These are phyloP conservation scores for Ramalina peruviana DNA, from an alignment of 495 filamentous ascomycete species.

Conservation along the genomic window DNA sequence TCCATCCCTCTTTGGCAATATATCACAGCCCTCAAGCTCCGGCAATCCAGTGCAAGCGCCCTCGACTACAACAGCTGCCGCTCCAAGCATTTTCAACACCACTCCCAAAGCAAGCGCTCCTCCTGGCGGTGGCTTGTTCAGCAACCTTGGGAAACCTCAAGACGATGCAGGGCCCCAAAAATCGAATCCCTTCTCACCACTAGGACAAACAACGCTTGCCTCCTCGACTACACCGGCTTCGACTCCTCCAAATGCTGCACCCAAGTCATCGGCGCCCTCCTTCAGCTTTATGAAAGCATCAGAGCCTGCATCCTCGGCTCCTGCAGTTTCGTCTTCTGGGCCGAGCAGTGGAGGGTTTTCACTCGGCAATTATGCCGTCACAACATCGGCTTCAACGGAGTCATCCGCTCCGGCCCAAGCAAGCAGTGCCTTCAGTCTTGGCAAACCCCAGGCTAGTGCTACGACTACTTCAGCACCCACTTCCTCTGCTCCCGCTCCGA, in stretches of 20 bases:
- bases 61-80: background rate
- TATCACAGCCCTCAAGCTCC: slow-evolving; percentile 1
- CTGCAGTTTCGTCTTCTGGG: slow-evolving; percentile 6
- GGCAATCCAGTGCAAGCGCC: background rate
- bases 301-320: slow-evolving; percentile 2
- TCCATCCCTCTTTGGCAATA: slow-evolving; percentile 3
- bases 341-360: slow-evolving; percentile 13
- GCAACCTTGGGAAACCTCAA: slow-evolving; percentile 8
- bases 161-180: background rate
- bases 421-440: slow-evolving; percentile 27
- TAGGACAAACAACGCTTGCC: slow-evolving; percentile 23
- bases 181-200: slow-evolving; percentile 2
- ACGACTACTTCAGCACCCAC: slow-evolving; percentile 18
- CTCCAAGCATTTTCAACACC: background rate
- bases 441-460: slow-evolving; percentile 22
- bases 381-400: slow-evolving; percentile 16
- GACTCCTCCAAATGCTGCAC: slow-evolving; percentile 7
- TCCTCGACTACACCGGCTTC: slow-evolving; percentile 28
- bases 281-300: slow-evolving; percentile 8
- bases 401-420: slow-evolving; percentile 15
- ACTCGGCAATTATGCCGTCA: slow-evolving; percentile 9
- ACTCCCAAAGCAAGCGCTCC: slow-evolving; percentile 10
- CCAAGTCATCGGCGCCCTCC: slow-evolving; percentile 1
- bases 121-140: slow-evolving; percentile 6
- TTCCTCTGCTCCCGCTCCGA: slow-evolving; percentile 20